Evolutionary conservation across 2,329 filamentous ascomycete genomes (phyloP).

Genomic region (Aulographum hederae): DNA sequence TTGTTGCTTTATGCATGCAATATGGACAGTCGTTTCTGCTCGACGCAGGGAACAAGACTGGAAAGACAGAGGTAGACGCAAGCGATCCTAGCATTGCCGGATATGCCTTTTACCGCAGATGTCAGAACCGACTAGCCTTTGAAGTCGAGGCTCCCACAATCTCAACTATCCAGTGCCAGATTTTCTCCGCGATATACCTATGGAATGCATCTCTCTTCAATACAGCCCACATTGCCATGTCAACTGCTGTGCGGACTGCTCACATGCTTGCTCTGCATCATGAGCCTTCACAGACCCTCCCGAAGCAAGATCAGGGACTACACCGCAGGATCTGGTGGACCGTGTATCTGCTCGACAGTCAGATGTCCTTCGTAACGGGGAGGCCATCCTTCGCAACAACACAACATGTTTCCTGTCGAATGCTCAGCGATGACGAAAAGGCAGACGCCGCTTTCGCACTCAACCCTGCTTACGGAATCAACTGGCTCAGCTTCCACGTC

Average conservation of each 20-base stretch:
- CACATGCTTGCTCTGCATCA: slow-evolving; percentile 30
- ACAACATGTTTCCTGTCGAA: too few relatives aligned
- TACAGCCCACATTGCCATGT: slow-evolving; percentile 23
- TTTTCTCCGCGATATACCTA: slow-evolving; percentile 27
- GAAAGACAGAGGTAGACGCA: slow-evolving; percentile 7
- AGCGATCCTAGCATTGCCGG: slow-evolving; percentile 24
- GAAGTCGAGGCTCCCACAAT: slow-evolving; percentile 30
- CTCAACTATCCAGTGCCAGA: slow-evolving; percentile 29
- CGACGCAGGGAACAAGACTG: too few relatives aligned
- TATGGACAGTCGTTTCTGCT: slow-evolving; percentile 19
- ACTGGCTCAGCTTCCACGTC: too few relatives aligned
- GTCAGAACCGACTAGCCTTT: slow-evolving; percentile 23
- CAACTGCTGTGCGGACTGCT: slow-evolving; percentile 25
- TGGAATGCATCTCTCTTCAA: slow-evolving; percentile 31
- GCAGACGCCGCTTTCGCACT: too few relatives aligned
- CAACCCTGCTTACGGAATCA: too few relatives aligned
- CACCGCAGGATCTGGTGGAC: slow-evolving; percentile 35
- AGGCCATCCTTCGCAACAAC: too few relatives aligned
- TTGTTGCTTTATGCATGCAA: slow-evolving; percentile 34
- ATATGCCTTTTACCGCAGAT: slow-evolving; percentile 28
- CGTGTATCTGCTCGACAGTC: slow-evolving; percentile 30
- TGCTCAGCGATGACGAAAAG: too few relatives aligned
- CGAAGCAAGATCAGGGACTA: slow-evolving; percentile 21
- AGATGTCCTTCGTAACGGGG: slow-evolving; percentile 28
- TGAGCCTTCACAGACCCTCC: slow-evolving; percentile 21